Conservation (phyloP, 108 stramenopile genomes). For the Conticribra weissflogii region DNA sequence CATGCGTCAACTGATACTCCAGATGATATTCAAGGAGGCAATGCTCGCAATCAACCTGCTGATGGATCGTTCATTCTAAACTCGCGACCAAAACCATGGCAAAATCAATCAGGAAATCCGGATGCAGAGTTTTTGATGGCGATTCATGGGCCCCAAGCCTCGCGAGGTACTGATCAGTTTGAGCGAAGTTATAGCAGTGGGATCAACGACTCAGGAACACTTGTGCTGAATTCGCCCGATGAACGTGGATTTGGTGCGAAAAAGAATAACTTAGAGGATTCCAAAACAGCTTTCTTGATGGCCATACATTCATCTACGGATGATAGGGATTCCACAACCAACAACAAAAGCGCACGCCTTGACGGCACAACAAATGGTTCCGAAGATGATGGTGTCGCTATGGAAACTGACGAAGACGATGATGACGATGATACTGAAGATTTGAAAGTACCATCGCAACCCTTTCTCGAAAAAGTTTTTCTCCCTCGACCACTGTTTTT, state of each 20-base stretch:
- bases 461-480: slow-evolving; percentile 71
- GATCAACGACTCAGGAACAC: slow-evolving; percentile 20
- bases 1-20: slow-evolving; percentile 33
- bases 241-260: background rate
- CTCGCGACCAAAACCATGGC: background rate
- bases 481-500: slow-evolving; percentile 87
- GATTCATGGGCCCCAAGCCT: slow-evolving; percentile 15
- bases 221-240: background rate
- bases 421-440: slow-evolving; percentile 43
- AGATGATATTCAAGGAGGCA: slow-evolving; percentile 21
- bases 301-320: slow-evolving; percentile 41
- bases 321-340: background rate
- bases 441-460: slow-evolving; percentile 33
- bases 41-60: slow-evolving; percentile 1
- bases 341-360: background rate
- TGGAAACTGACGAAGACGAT: slow-evolving; percentile 17
- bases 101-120: background rate
- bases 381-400: slow-evolving; percentile 16
- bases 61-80: slow-evolving; percentile 6
- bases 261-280: background rate
- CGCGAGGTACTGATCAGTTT: slow-evolving; percentile 8
- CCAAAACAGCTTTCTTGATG: slow-evolving; percentile 34
- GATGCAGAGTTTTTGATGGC: slow-evolving; percentile 42
- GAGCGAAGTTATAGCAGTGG: slow-evolving; percentile 6
- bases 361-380: background rate